Evolutionary conservation across 2,329 filamentous ascomycete genomes (phyloP).

Genomic region (Diaporthe sp.): DNA sequence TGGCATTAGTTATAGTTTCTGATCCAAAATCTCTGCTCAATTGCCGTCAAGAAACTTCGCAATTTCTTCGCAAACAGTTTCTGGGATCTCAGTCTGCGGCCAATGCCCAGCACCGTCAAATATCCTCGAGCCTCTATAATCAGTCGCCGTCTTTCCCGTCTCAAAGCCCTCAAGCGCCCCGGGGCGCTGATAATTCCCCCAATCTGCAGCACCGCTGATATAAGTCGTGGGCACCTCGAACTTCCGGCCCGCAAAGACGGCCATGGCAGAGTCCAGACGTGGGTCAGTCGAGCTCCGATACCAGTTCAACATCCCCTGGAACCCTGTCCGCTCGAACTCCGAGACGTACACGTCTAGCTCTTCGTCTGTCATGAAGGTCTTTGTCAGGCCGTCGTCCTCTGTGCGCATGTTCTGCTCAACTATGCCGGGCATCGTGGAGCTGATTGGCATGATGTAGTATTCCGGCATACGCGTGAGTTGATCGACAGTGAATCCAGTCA

Average conservation of each 20-base stretch:
- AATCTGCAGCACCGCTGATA: constrained; percentile 74
- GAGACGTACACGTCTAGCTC: constrained; percentile 72
- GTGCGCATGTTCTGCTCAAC: constrained; percentile 68
- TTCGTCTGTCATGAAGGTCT: constrained; percentile 69
- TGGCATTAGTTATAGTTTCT: too few relatives aligned
- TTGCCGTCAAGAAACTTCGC: not conserved
- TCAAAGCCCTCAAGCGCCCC: constrained; percentile 69
- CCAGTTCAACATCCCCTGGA: constrained; percentile 77
- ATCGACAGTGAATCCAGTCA: constrained; percentile 68
- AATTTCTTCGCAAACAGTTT: constrained; percentile 16
- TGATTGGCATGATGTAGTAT: constrained; percentile 77
- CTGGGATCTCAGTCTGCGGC: constrained; percentile 61
- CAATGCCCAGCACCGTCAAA: constrained; percentile 77
- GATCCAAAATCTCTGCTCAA: too few relatives aligned
- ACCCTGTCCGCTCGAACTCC: constrained; percentile 74
- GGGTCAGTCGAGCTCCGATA: constrained; percentile 71
- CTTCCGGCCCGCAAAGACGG: constrained; percentile 71
- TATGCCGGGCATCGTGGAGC: constrained; percentile 70
- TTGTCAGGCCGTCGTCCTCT: constrained; percentile 60
- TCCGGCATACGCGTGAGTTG: constrained; percentile 73
- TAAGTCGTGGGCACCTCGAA: constrained; percentile 74
- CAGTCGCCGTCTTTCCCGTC: constrained; percentile 64
- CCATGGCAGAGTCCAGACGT: constrained; percentile 61
- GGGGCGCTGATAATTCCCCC: constrained; percentile 78
- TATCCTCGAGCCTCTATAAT: constrained; percentile 66